Evolutionary conservation across 345 rosid genomes (phyloP).

Genomic region (Euphorbia peplus): DNA sequence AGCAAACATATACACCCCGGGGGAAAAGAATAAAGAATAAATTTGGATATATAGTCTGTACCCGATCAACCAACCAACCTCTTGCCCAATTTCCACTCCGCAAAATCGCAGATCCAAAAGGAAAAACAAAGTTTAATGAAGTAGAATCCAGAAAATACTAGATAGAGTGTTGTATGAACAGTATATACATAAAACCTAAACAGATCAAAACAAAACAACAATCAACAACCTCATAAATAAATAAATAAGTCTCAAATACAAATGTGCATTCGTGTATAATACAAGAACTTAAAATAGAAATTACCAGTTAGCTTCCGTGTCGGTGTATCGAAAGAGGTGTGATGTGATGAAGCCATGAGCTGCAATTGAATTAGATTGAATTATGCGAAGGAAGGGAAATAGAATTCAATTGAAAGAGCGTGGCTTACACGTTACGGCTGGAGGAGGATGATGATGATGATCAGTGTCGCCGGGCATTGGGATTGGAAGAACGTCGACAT

Average conservation of each 20-base stretch:
- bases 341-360: not conserved
- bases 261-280: not conserved
- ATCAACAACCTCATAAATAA: not conserved
- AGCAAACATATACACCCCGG: slow-evolving; percentile 8
- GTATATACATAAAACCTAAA: slow-evolving; percentile 19
- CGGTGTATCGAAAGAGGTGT: not conserved
- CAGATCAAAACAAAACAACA: slow-evolving; percentile 5
- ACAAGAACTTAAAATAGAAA: not conserved
- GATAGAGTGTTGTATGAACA: slow-evolving; percentile 14
- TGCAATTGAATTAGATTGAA: not conserved
- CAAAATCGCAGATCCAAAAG: slow-evolving; percentile 20
- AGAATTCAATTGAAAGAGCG: slow-evolving; percentile 22
- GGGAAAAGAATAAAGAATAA: not conserved
- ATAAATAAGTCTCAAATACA: not conserved
- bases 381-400: not conserved
- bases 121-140: slow-evolving; percentile 1
- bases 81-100: slow-evolving; percentile 1
- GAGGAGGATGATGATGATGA: no score
- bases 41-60: no score
- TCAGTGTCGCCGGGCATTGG: slow-evolving; percentile 24
- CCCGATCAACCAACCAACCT: not conserved
- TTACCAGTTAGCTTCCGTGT: slow-evolving; percentile 8
- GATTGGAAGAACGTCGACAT: slow-evolving; percentile 28
- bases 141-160: no score
- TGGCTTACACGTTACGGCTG: slow-evolving; percentile 28